Evolutionary conservation across 2,329 filamentous ascomycete genomes (phyloP).

Genomic region (Arachnomyces sp.): DNA sequence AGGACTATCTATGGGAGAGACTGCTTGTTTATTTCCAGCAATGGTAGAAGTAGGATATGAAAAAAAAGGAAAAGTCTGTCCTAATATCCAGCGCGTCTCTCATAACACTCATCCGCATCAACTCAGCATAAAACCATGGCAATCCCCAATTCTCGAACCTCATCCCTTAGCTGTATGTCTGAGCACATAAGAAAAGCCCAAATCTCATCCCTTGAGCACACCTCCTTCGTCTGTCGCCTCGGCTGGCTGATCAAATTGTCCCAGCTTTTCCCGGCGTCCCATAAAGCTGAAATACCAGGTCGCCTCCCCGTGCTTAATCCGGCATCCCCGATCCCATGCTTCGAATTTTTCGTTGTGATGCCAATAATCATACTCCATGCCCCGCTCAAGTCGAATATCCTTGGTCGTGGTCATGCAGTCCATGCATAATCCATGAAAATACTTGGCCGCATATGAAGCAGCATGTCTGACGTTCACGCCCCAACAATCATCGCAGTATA

Average conservation of each 20-base stretch:
- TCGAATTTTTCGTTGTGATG: not conserved
- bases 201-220: too few species aligned
- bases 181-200: too few species aligned
- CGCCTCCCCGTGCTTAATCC: not conserved
- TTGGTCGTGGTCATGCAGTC: not conserved
- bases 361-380: not conserved
- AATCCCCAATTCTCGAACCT: too few species aligned
- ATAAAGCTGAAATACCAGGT: conserved; percentile 3
- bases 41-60: too few species aligned
- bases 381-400: not conserved
- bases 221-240: too few species aligned
- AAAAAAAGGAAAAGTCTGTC: too few species aligned
- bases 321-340: not conserved
- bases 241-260: not conserved
- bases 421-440: not conserved
- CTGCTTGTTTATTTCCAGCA: too few species aligned
- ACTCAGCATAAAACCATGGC: too few species aligned
- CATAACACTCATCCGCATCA: too few species aligned
- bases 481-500: not conserved
- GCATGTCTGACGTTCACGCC: not conserved
- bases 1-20: too few species aligned
- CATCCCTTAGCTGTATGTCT: too few species aligned
- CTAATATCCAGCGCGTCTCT: too few species aligned
- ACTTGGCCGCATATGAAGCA: not conserved
- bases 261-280: not conserved